These are phyloP conservation scores for Salisapilia sapeloensis DNA, from an alignment of 352 stramenopile genomes.

Conservation along the genomic window DNA sequence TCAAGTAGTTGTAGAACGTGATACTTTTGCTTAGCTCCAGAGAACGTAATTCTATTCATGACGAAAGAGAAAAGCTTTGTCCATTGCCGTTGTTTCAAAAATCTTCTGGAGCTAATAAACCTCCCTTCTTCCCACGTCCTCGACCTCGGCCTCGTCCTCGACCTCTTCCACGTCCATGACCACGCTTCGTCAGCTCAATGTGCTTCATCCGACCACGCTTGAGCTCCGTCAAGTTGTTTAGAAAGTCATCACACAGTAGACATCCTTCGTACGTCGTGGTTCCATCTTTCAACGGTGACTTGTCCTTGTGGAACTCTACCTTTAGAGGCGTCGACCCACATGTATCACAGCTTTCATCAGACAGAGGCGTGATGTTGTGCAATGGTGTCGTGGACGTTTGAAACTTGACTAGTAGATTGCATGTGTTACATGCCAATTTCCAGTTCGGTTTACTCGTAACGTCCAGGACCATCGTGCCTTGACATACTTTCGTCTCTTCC, in stretches of 20 bases:
- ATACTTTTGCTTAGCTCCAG: too few species aligned
- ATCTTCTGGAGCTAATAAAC: slow-evolving; percentile 8
- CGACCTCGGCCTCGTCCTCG: slow-evolving; percentile 5
- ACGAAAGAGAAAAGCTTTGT: too few species aligned
- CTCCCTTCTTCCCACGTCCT: slow-evolving; percentile 4
- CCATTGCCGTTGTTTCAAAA: slow-evolving; percentile 5
- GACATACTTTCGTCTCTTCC: slow-evolving; percentile 6
- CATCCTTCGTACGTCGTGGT: slow-evolving; percentile 14
- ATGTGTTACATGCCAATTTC: slow-evolving; percentile 31
- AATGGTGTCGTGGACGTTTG: slow-evolving; percentile 8
- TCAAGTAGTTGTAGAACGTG: too few species aligned
- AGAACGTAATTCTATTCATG: too few species aligned
- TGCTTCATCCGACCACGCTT: slow-evolving; percentile 19
- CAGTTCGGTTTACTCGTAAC: slow-evolving; percentile 29
- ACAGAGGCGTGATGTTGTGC: slow-evolving; percentile 8
- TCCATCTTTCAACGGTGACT: slow-evolving; percentile 11
- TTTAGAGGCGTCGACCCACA: slow-evolving; percentile 15
- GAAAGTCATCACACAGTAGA: slow-evolving; percentile 23
- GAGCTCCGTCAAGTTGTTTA: slow-evolving; percentile 20
- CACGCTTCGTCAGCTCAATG: slow-evolving; percentile 10
- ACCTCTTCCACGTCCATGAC: slow-evolving; percentile 8
- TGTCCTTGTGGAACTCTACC: slow-evolving; percentile 27
- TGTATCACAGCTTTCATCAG: slow-evolving; percentile 6
- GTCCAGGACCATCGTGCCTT: slow-evolving; percentile 23
- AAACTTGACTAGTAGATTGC: slow-evolving; percentile 24